Evolutionary conservation across 1,284 basidiomycete species (phyloP).

Genomic region (Somion occarium): DNA sequence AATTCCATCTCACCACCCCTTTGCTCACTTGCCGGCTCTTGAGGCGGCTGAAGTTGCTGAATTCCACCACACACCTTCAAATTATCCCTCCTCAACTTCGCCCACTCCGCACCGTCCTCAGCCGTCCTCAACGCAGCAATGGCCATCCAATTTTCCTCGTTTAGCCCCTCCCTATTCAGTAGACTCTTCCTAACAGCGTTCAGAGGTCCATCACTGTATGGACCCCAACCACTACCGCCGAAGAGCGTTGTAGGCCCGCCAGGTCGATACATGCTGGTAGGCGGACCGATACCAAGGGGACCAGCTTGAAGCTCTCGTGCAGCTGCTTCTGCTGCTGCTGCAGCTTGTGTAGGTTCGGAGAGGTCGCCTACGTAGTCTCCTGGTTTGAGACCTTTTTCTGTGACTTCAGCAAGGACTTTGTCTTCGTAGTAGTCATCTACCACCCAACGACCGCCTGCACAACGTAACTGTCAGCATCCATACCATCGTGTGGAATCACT

Average conservation of each 20-base stretch:
- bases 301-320: conserved; percentile 29
- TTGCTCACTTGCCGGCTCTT: conserved; percentile 7
- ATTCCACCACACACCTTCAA: conserved; percentile 43
- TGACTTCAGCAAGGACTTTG: conserved; percentile 67
- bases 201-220: conserved; percentile 78
- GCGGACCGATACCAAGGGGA: conserved; percentile 34
- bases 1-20: conserved; percentile 8
- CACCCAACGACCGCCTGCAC: conserved; percentile 82
- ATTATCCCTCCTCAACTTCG: conserved; percentile 54
- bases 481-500: background rate
- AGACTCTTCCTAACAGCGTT: conserved; percentile 75
- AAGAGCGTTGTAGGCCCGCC: conserved; percentile 88
- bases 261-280: conserved; percentile 63
- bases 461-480: background rate
- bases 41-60: conserved; percentile 16
- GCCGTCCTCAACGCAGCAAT: conserved; percentile 63
- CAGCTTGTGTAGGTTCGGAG: conserved; percentile 55
- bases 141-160: conserved; percentile 87
- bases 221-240: conserved; percentile 75
- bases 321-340: conserved; percentile 35
- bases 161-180: conserved; percentile 67
- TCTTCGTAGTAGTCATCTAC: conserved; percentile 95
- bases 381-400: conserved; percentile 66
- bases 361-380: conserved; percentile 77
- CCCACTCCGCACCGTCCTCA: conserved; percentile 62